A percentile compares a stretch with the other conserved stretches of the same genome.
phyloP scores from a whole-genome alignment of 768 basidiomycete genomes.

The Macrolepiota fuliginosa region DNA sequence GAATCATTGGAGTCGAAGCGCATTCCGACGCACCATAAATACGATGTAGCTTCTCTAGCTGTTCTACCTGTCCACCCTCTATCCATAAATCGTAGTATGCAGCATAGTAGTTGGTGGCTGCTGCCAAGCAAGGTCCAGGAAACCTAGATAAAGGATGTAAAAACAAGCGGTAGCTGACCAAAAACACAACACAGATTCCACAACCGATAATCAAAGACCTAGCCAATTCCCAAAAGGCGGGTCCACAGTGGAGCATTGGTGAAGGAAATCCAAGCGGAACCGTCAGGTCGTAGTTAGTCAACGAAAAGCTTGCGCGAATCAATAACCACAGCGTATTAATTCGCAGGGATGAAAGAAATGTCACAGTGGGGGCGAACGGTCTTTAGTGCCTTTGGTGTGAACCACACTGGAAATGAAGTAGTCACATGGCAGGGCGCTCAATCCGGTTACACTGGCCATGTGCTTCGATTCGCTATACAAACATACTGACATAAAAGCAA shows the following conservation, averaged over 20 bases:
- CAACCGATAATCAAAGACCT: not conserved
- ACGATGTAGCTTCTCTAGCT: conserved; percentile 24
- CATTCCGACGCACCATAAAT: conserved; percentile 19
- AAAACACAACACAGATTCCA: not conserved
- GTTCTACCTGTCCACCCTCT: conserved; percentile 23
- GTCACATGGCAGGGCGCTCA: too few relatives aligned
- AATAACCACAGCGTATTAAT: too few relatives aligned
- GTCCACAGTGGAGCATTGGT: not conserved
- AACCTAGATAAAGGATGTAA: conserved; percentile 25
- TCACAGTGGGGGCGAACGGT: too few relatives aligned
- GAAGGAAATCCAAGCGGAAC: not conserved
- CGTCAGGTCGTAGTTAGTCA: not conserved
- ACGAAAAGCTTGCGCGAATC: too few relatives aligned
- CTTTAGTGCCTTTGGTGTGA: too few relatives aligned
- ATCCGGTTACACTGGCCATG: too few relatives aligned
- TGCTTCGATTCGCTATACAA: too few relatives aligned
- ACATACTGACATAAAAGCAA: too few relatives aligned
- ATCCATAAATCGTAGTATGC: conserved; percentile 26
- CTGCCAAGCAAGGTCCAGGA: conserved; percentile 29
- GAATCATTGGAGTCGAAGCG: not conserved
- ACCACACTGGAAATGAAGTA: too few relatives aligned
- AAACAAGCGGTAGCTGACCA: conserved; percentile 16
- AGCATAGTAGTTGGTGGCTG: conserved; percentile 22
- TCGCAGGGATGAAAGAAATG: too few relatives aligned
- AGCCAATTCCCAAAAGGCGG: not conserved